Conservation (phyloP, 495 filamentous ascomycete species). For the Parathielavia appendiculata region DNA sequence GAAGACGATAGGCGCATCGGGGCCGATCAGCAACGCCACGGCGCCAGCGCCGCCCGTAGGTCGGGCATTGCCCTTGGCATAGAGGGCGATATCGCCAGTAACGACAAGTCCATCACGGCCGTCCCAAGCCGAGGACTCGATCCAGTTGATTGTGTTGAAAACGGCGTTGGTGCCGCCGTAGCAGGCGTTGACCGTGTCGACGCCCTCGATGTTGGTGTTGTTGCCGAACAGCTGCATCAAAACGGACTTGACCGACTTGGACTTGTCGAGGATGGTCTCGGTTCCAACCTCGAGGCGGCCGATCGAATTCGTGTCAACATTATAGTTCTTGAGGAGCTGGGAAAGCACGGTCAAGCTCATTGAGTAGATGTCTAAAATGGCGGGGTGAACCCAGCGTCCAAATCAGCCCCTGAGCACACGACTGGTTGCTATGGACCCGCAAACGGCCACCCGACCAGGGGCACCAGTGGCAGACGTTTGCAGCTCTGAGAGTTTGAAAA, state of each 20-base stretch:
- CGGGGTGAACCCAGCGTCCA: conserved; percentile 20
- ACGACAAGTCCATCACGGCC: conserved; percentile 91
- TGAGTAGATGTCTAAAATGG: conserved; percentile 86
- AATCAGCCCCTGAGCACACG: conserved; percentile 25
- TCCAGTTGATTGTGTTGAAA: conserved; percentile 96
- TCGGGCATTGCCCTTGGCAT: conserved; percentile 91
- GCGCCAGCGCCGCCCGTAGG: conserved; percentile 94
- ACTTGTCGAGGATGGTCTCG: conserved; percentile 98
- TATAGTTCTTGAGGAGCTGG: conserved; percentile 87
- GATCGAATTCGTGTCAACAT: conserved; percentile 82
- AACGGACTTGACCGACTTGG: conserved; percentile 99
- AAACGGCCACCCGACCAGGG: conserved; percentile 10
- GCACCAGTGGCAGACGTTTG: not conserved
- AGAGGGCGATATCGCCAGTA: conserved; percentile 95
- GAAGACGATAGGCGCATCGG: conserved; percentile 83
- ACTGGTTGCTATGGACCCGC: conserved; percentile 11
- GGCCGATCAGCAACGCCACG: conserved; percentile 91
- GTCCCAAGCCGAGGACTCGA: conserved; percentile 98
- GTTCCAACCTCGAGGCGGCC: conserved; percentile 96
- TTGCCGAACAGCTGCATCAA: conserved; percentile 93
- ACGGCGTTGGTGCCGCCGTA: conserved; percentile 97
- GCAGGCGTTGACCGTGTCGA: conserved; percentile 96
- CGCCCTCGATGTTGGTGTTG: conserved; percentile 89
- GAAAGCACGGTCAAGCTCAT: conserved; percentile 84
- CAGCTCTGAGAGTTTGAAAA: not conserved